Base-by-base conservation (phyloP, 2,329 filamentous ascomycete species). In the Pseudocercospora fijiensis region DNA sequence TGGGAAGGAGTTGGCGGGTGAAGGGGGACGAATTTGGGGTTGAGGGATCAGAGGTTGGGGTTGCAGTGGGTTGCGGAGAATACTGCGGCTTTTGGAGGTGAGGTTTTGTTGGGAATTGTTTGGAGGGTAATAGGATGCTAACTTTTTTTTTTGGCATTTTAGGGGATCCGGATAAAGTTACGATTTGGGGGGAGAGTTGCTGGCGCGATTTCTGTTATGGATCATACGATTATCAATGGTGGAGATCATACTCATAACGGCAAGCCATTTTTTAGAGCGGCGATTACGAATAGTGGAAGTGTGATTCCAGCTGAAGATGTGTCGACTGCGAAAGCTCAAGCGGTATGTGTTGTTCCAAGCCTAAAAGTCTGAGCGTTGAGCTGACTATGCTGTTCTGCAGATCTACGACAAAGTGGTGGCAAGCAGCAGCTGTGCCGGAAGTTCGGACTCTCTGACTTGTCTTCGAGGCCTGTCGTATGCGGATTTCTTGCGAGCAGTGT, bases 281-380 rank as follows among this genome's bases (percentile, higher is more conserved):
- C 81, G 22, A 92, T 93, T 68, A 92, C 93, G 89, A 85, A 89
- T 77, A 90, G 86, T 1, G 89, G 89, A 1, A 86, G 82, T 62
- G 59, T 78, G 7, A 72, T 76, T 16, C 49, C 49, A 4, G 49
- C 49, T 27, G 49, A 52, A 7, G 20, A 22, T n/a, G 49, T 52
- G 10, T 24, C 49, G 18, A 52, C 49, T 27, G 5, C 20, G 2
- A 78, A 78, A n/a, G 47, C 52, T 28, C 65, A 66, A 57, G 27
- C 30, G 16, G 49, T 52, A 52, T 16, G 49, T 27, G 20, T 3
- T 13, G 45, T 47, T 47, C 41, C 10, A 52, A 13, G 2, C 1
- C 13, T 3, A 16, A 3, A 47, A 9, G 20, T 4, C 4, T n/a
- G 4, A 24, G 16, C 11, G 7, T 22, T 5, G 33, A 7, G 24